phyloP scores from a whole-genome alignment of 2,329 filamentous ascomycete genomes.

The Pseudogymnoascus sp. region DNA sequence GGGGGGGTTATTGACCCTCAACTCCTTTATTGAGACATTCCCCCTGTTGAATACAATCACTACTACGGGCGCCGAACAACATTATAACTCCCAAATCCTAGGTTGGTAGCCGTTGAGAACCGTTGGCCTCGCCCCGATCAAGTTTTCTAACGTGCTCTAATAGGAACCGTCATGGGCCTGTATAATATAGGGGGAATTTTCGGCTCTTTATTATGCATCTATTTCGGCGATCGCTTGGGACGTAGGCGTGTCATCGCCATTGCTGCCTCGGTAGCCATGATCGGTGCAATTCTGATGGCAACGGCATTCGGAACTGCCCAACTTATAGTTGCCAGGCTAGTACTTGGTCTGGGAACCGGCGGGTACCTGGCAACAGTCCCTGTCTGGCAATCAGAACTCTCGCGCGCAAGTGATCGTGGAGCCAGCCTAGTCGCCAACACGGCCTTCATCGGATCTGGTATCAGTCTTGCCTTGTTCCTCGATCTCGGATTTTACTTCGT shows the following conservation, averaged over 20 bases:
- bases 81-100: background rate
- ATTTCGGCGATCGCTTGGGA: constrained; percentile 45
- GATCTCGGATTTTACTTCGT: constrained; percentile 47
- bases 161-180: constrained; percentile 33
- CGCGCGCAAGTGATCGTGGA: constrained; percentile 46
- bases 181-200: constrained; percentile 35
- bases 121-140: background rate
- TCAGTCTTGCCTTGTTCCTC: constrained; percentile 54
- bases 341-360: constrained; percentile 45
- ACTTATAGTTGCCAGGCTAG: constrained; percentile 45
- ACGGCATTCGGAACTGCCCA: constrained; percentile 41
- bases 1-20: constrained; percentile 27
- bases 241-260: constrained; percentile 49
- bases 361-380: constrained; percentile 40
- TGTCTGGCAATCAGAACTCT: constrained; percentile 54
- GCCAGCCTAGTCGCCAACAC: constrained; percentile 53
- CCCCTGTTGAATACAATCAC: constrained; percentile 34
- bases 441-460: constrained; percentile 46
- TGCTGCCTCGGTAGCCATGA: constrained; percentile 50
- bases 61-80: background rate
- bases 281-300: constrained; percentile 44
- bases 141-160: background rate
- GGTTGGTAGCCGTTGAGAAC: background rate
- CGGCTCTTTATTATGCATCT: constrained; percentile 33
- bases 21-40: constrained; percentile 29